phyloP scores from a whole-genome alignment of 305 asterid species.

The Nicotiana rustica region DNA sequence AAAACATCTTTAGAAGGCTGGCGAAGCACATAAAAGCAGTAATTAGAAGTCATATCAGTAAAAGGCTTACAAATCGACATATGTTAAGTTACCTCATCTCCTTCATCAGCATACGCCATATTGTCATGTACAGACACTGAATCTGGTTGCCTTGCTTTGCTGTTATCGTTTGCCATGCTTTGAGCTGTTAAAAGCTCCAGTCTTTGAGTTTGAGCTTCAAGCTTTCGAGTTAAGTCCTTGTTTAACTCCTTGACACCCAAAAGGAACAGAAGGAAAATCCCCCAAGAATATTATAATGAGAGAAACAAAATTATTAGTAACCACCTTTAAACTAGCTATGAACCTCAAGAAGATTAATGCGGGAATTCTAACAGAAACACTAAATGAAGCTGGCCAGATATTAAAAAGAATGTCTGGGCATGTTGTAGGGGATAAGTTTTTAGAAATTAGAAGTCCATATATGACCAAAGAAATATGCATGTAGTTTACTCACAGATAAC shows the following conservation, averaged over 20 bases:
- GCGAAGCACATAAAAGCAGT: not conserved
- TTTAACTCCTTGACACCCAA: constrained; percentile 70
- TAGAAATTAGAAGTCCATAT: constrained; percentile 11
- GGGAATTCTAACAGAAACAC: not conserved
- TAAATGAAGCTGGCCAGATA: constrained; percentile 13
- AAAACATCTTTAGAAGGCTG: not conserved
- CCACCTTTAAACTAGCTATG: constrained; percentile 18
- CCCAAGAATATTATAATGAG: constrained; percentile 12
- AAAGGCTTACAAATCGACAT: not conserved
- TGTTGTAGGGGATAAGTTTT: not conserved
- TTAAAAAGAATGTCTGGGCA: not conserved
- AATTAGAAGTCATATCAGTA: not conserved
- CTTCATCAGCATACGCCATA: constrained; percentile 90
- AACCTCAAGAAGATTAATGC: constrained; percentile 12
- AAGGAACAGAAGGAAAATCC: constrained; percentile 31
- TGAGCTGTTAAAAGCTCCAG: constrained; percentile 91
- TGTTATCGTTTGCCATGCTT: constrained; percentile 74
- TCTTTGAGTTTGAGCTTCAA: constrained; percentile 96
- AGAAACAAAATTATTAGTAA: constrained; percentile 18
- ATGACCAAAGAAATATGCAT: constrained; percentile 30
- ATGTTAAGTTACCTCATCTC: constrained; percentile 80
- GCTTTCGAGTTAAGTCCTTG: constrained; percentile 86
- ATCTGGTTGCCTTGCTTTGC: constrained; percentile 64
- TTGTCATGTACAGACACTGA: constrained; percentile 49
- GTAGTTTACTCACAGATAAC: constrained; percentile 22